Evolutionary conservation across 305 asterid species (phyloP), one percentile per base, ranked within the genome.

Genomic region (Fraxinus xanthoxyloides): DNA sequence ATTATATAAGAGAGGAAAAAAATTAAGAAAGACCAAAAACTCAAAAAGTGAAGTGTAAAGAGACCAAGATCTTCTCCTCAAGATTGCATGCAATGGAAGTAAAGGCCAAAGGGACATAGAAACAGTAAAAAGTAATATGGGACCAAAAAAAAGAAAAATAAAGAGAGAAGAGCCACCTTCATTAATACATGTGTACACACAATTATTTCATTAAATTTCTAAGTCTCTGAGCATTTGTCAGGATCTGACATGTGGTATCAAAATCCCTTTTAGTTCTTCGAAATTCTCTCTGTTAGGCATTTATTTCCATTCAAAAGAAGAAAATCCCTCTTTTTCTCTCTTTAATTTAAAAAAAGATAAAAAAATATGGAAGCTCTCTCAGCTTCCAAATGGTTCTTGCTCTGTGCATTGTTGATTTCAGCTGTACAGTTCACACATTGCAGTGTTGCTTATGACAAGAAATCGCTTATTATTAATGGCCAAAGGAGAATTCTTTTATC

Each of bases 391-490:
- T 87, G 88, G 84, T 48, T 89, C n/a, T 70, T 89, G 74, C 77
- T 83, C 34, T 82, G 85, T 79, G 67, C 86, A 67, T 72, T 89
- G 61, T 76, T 93, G 54, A 67, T 84, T 84, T 86, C 87, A 12
- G 34, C 38, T 40, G 0, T 85, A 30, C 81, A 86, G 38, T 7
- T 82, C 79, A 81, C 89, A 54, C 85, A 89, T 77, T 90, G 97
- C 89, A 85, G 89, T 83, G 99, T 96, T 2, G 85, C 90, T n/a
- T 96, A 96, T 86, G 99, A 96, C 70, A 87, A 80, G 26, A 94
- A 90, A 76, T 82, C 95, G 35, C 93, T 95, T 21, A 77, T 91
- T 79, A 94, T 95, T 85, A 86, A 94, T 92, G 98, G 99, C 70
- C 90, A 88, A 4, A 93, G 93, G 86, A 94, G 89, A 86, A 91